phyloP scores from a whole-genome alignment of 106 monocot genomes.

The Dendrobium catenatum region DNA sequence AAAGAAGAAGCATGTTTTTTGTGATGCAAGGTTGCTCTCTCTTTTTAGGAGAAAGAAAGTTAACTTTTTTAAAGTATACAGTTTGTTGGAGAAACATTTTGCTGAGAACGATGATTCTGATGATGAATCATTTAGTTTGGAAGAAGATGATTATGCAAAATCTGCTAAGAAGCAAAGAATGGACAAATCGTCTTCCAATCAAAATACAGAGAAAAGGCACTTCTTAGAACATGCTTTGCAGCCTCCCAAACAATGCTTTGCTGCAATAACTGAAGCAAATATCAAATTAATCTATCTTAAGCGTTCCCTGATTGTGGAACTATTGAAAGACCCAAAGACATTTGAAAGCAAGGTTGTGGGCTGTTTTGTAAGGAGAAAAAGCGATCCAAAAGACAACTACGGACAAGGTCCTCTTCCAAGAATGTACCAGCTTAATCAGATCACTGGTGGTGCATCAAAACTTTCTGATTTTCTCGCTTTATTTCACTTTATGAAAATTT shows the following conservation, averaged over 20 bases:
- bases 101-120: slow-evolving; percentile 32
- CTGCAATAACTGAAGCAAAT: slow-evolving; percentile 45
- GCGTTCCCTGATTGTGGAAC: slow-evolving; percentile 43
- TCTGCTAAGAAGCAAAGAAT: slow-evolving; percentile 18
- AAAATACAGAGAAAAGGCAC: background rate
- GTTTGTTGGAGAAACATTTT: slow-evolving; percentile 53
- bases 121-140: slow-evolving; percentile 27
- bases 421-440: slow-evolving; percentile 41
- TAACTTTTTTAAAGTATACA: slow-evolving; percentile 38
- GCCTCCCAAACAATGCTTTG: slow-evolving; percentile 26
- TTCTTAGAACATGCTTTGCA: slow-evolving; percentile 11
- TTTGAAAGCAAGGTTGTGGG: slow-evolving; percentile 71
- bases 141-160: slow-evolving; percentile 24
- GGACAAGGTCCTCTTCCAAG: slow-evolving; percentile 17
- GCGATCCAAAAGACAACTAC: slow-evolving; percentile 37
- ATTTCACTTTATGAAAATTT: background rate
- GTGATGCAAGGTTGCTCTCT: slow-evolving; percentile 47
- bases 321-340: slow-evolving; percentile 38
- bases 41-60: slow-evolving; percentile 57
- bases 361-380: slow-evolving; percentile 72
- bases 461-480: background rate
- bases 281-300: slow-evolving; percentile 58
- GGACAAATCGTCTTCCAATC: slow-evolving; percentile 8
- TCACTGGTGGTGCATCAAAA: slow-evolving; percentile 31
- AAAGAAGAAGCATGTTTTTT: slow-evolving; percentile 41